Conservation (phyloP, 2,329 filamentous ascomycete genomes). For the Trichophyton benhamiae region DNA sequence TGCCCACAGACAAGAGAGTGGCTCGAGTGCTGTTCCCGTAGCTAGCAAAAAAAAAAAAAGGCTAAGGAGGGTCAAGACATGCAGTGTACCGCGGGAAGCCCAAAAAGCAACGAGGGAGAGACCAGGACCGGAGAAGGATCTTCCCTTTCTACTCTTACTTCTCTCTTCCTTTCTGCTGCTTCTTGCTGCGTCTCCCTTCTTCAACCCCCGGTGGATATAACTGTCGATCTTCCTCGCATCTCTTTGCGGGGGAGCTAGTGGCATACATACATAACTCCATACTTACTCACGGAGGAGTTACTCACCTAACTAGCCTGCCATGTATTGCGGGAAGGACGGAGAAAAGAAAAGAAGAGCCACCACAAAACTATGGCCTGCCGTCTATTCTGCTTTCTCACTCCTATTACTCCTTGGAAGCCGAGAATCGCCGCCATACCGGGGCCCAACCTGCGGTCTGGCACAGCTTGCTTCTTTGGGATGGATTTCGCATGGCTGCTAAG, state of each 20-base stretch:
- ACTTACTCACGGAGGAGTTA: too few relatives aligned
- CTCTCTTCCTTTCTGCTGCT: too few relatives aligned
- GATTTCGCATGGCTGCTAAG: slow-evolving; percentile 1
- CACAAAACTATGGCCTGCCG: background rate
- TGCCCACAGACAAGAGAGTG: background rate
- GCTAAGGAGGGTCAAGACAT: background rate
- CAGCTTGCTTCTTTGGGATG: background rate
- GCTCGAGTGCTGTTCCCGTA: background rate
- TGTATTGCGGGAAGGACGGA: background rate
- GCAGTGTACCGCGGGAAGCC: background rate
- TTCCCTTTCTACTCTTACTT: background rate
- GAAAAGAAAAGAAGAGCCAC: background rate
- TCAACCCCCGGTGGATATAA: background rate
- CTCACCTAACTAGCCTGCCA: background rate
- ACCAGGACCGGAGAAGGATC: background rate
- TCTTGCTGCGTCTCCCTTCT: background rate
- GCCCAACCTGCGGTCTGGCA: background rate
- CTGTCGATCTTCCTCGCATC: background rate
- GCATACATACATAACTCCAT: too few relatives aligned
- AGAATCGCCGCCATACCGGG: background rate
- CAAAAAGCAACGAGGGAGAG: background rate
- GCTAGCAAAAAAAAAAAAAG: background rate
- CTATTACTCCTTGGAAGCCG: background rate
- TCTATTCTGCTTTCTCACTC: background rate
- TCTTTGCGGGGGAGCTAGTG: background rate